Conservation (phyloP, 108 stramenopile species). For the Cylindrotheca closterium region DNA sequence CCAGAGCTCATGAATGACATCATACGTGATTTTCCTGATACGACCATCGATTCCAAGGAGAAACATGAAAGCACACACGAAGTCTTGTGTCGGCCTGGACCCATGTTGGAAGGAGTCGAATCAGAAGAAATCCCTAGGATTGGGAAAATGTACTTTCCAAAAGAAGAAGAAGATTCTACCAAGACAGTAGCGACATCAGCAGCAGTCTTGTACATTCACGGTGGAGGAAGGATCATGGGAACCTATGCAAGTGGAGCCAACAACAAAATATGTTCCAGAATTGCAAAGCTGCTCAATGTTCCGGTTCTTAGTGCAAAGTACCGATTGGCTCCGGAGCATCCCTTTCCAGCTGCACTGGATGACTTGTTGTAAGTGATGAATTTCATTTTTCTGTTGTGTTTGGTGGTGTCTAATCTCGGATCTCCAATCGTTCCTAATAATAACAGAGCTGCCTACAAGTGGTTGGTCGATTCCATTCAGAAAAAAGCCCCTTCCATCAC, state of each 20-base stretch:
- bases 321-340: not conserved
- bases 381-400: not conserved
- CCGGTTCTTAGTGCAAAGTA: not conserved
- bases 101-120: not conserved
- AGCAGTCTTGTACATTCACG: not conserved
- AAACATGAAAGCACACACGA: not conserved
- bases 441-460: not conserved
- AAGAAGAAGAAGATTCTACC: not conserved
- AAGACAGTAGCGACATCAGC: not conserved
- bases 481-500: not conserved
- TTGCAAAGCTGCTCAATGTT: not conserved
- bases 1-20: not conserved
- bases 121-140: not conserved
- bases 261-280: not conserved
- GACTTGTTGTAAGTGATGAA: not conserved
- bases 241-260: not conserved
- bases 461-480: not conserved
- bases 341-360: not conserved
- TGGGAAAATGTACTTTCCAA: not conserved
- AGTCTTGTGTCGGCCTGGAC: not conserved
- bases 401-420: no score
- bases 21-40: not conserved
- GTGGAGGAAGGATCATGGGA: slow-evolving; percentile 1
- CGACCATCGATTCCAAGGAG: not conserved
- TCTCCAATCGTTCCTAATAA: not conserved